Percentiles rank a stretch among this genome's conserved stretches.
These are phyloP conservation scores for Pouteria glomerata DNA, from an alignment of 148 eudicot species.

Conservation along the genomic window DNA sequence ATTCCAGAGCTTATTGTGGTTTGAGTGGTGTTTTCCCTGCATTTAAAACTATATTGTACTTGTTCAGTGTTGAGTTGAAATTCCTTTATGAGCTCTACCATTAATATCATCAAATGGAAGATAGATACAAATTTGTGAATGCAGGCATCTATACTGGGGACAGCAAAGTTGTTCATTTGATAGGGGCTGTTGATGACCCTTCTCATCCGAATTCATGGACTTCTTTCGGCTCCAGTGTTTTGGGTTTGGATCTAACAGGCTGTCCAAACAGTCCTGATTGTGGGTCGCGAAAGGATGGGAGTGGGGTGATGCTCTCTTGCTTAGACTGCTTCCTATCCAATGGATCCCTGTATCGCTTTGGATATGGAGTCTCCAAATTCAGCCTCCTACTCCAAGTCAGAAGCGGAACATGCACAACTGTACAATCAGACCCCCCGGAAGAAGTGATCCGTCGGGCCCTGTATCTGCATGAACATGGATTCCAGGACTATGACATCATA, in stretches of 20 bases:
- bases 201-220: background rate
- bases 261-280: slow-evolving; percentile 16
- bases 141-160: slow-evolving; percentile 28
- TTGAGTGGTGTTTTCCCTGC: too few relatives aligned
- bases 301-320: slow-evolving; percentile 27
- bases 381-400: slow-evolving; percentile 16
- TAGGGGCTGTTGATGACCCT: background rate
- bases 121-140: background rate
- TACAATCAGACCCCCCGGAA: slow-evolving; percentile 21
- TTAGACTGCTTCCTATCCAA: slow-evolving; percentile 23
- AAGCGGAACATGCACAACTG: slow-evolving; percentile 33
- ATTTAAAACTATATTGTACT: too few relatives aligned
- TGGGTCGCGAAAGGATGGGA: slow-evolving; percentile 10
- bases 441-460: slow-evolving; percentile 18
- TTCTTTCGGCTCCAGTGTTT: background rate
- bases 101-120: background rate
- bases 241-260: background rate
- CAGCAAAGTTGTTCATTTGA: slow-evolving; percentile 25
- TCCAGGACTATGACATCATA: slow-evolving; percentile 11
- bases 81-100: too few relatives aligned
- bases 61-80: too few relatives aligned
- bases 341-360: slow-evolving; percentile 18
- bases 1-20: too few relatives aligned
- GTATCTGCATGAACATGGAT: slow-evolving; percentile 22
- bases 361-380: slow-evolving; percentile 11